phyloP scores from a whole-genome alignment of 2,329 filamentous ascomycete genomes.

The Colletotrichum gigasporum region DNA sequence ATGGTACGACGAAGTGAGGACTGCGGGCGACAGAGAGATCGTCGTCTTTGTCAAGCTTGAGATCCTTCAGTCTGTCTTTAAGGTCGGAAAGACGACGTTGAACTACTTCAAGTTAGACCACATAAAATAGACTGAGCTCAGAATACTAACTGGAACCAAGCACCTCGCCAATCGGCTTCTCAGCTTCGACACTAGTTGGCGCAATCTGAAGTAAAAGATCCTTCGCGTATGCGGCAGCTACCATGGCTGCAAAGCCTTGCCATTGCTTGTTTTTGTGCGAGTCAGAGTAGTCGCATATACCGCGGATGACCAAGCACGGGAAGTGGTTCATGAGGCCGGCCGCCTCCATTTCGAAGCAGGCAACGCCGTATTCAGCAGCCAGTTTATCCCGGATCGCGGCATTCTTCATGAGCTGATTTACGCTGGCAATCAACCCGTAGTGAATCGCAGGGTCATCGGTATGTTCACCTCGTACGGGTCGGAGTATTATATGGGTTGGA shows the following conservation, averaged over 20 bases:
- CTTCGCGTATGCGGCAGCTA: conserved; percentile 42
- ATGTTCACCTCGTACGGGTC: not conserved
- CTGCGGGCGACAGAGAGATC: conserved; percentile 5
- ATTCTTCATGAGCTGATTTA: conserved; percentile 48
- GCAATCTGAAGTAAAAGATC: conserved; percentile 27
- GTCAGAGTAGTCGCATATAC: conserved; percentile 52
- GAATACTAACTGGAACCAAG: not conserved
- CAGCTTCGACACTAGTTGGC: conserved; percentile 23
- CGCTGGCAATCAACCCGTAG: conserved; percentile 41
- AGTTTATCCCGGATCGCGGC: conserved; percentile 41
- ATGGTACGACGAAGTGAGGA: conserved; percentile 24
- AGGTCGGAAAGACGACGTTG: not conserved
- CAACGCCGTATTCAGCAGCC: conserved; percentile 20
- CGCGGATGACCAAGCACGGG: conserved; percentile 48
- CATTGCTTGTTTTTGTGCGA: conserved; percentile 48
- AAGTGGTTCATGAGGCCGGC: conserved; percentile 39
- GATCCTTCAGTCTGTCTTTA: not conserved
- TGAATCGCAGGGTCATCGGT: conserved; percentile 25
- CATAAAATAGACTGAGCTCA: not conserved
- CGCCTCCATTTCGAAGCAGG: conserved; percentile 44
- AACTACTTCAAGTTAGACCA: not conserved
- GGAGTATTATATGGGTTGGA: not conserved
- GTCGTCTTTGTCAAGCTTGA: not conserved
- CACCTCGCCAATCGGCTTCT: conserved; percentile 18
- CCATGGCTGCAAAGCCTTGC: conserved; percentile 46